A percentile compares a stretch with the other conserved stretches of the same genome.
phyloP scores from a whole-genome alignment of 2,329 filamentous ascomycete genomes.

The Thielaviopsis musarum region DNA sequence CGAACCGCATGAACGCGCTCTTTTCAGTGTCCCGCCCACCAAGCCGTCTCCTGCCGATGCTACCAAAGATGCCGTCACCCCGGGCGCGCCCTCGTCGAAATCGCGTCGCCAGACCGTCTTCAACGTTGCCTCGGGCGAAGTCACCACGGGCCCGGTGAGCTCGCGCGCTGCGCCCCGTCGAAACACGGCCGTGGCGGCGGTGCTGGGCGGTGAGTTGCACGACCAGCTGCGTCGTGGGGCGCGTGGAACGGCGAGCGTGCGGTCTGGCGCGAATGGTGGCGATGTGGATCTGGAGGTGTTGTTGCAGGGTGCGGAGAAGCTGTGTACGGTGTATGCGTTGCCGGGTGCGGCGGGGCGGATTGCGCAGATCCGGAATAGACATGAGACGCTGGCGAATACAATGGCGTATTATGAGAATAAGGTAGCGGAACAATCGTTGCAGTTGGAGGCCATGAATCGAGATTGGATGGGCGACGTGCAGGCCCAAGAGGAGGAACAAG shows the following conservation, averaged over 20 bases:
- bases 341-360: constrained; percentile 67
- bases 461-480: constrained; percentile 40
- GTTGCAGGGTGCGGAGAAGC: constrained; percentile 72
- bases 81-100: constrained; percentile 20
- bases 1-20: constrained; percentile 79
- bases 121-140: constrained; percentile 45
- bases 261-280: constrained; percentile 28
- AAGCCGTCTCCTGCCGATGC: constrained; percentile 27
- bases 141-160: constrained; percentile 38
- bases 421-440: constrained; percentile 58
- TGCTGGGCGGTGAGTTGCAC: constrained; percentile 75
- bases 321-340: constrained; percentile 74
- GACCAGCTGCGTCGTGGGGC: constrained; percentile 52
- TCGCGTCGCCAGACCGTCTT: constrained; percentile 46
- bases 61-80: constrained; percentile 23
- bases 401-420: constrained; percentile 65
- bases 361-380: constrained; percentile 49
- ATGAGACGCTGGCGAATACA: constrained; percentile 55
- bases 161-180: constrained; percentile 36
- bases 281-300: constrained; percentile 79
- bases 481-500: constrained; percentile 31
- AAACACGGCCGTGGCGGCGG: constrained; percentile 76
- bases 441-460: constrained; percentile 57
- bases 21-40: constrained; percentile 71
- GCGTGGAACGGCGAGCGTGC: constrained; percentile 18